Evolutionary conservation across 306 rosid genomes (phyloP).

Genomic region (Potentilla sterilis): DNA sequence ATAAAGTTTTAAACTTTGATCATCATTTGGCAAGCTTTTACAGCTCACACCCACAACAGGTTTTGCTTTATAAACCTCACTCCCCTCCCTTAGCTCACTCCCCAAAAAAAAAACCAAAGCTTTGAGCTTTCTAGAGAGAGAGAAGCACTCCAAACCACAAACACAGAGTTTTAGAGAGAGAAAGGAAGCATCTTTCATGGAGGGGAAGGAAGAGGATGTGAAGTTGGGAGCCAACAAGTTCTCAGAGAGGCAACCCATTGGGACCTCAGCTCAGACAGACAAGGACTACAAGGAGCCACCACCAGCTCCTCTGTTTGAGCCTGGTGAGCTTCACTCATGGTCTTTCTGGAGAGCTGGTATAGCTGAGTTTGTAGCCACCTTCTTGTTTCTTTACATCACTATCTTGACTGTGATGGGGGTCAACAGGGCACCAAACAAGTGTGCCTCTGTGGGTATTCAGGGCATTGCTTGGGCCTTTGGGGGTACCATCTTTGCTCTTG

Average conservation of each 20-base stretch:
- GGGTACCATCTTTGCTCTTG: slow-evolving; percentile 49
- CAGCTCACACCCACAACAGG: neutral
- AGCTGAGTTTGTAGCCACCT: slow-evolving; percentile 48
- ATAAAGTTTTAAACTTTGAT: neutral
- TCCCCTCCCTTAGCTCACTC: slow-evolving; percentile 11
- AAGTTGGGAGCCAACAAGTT: slow-evolving; percentile 43
- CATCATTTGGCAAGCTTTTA: neutral
- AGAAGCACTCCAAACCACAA: neutral
- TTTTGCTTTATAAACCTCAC: slow-evolving; percentile 19
- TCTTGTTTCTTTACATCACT: slow-evolving; percentile 47
- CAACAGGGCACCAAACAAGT: slow-evolving; percentile 19
- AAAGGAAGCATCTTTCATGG: slow-evolving; percentile 14
- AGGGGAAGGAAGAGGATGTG: slow-evolving; percentile 51
- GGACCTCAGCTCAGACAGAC: slow-evolving; percentile 46
- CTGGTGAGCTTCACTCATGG: slow-evolving; percentile 47
- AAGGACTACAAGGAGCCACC: slow-evolving; percentile 53
- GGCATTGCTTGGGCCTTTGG: slow-evolving; percentile 56
- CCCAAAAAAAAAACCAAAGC: slow-evolving; percentile 1
- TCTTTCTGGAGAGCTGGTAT: slow-evolving; percentile 46
- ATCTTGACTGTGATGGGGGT: slow-evolving; percentile 45
- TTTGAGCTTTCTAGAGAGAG: slow-evolving; percentile 9
- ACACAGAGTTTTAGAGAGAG: slow-evolving; percentile 11
- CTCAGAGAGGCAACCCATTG: slow-evolving; percentile 45
- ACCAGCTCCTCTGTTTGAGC: slow-evolving; percentile 45
- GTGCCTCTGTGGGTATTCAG: slow-evolving; percentile 40